Conservation (phyloP, 31 red algal genomes). For the Pterothamnion heteromorphum region DNA sequence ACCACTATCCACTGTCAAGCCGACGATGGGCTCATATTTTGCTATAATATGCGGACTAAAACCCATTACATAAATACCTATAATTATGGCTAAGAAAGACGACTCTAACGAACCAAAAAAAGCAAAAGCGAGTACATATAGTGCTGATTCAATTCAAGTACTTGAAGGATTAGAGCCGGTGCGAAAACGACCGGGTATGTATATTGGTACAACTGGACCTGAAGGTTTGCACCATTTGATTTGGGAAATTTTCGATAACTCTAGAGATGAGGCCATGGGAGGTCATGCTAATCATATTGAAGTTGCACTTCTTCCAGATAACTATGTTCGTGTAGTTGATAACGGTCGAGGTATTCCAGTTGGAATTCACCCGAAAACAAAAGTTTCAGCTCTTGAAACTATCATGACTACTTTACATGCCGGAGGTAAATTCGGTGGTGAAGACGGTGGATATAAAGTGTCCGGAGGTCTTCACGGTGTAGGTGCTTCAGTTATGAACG, state of each 20-base stretch:
- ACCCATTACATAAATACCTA: no score
- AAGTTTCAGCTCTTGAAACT: conserved; percentile 16
- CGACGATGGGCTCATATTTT: no score
- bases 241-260: conserved; percentile 47
- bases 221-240: conserved; percentile 44
- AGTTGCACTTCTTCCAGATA: neutral
- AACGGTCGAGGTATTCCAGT: conserved; percentile 54
- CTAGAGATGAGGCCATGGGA: conserved; percentile 38
- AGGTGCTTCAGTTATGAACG: conserved; percentile 43
- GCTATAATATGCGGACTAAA: no score
- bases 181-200: conserved; percentile 50
- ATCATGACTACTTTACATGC: conserved; percentile 43
- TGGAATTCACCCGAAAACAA: conserved; percentile 11
- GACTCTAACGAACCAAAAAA: neutral
- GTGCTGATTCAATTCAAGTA: conserved; percentile 22
- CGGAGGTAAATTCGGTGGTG: conserved; percentile 42
- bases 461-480: conserved; percentile 53
- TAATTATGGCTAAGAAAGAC: no score
- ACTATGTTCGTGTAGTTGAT: conserved; percentile 21
- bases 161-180: conserved; percentile 48
- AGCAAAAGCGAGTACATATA: neutral
- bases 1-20: no score
- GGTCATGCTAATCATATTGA: conserved; percentile 13
- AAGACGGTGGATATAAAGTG: conserved; percentile 30
- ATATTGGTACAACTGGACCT: conserved; percentile 33